Conservation (phyloP, 73 alveolate species). For the Blepharisma stoltei region DNA sequence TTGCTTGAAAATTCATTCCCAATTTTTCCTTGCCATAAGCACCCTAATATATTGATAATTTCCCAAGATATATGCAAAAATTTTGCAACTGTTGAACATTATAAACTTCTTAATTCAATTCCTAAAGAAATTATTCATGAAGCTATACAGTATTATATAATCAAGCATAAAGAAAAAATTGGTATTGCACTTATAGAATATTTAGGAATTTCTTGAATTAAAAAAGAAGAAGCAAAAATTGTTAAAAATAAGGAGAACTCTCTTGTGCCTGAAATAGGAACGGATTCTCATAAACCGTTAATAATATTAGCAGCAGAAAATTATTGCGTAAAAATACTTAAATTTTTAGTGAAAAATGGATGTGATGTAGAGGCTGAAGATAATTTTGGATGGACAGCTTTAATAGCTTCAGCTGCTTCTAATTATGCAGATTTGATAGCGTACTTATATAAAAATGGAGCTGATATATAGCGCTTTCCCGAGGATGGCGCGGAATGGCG, state of each 20-base stretch:
- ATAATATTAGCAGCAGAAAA: conserved; percentile 17
- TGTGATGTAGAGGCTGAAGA: conserved; percentile 8
- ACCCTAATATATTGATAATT: conserved; percentile 12
- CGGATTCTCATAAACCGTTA: background rate
- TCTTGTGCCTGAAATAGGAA: background rate
- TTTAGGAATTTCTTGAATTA: background rate
- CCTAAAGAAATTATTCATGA: conserved; percentile 21
- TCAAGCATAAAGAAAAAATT: background rate
- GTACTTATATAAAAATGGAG: conserved; percentile 4
- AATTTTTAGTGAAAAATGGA: conserved; percentile 3
- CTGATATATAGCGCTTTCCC: no score
- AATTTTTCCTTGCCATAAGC: background rate
- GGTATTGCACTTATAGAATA: background rate
- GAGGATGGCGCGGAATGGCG: no score
- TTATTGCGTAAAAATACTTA: background rate
- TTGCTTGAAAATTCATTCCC: conserved; percentile 10
- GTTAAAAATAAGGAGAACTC: background rate
- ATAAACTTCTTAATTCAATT: background rate
- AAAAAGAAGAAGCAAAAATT: background rate
- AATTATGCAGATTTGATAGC: background rate
- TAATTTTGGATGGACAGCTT: conserved; percentile 19
- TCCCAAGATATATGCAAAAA: background rate
- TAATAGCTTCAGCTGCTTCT: background rate
- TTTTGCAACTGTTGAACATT: background rate
- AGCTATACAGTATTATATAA: conserved; percentile 22